Evolutionary conservation across 495 filamentous ascomycete species (phyloP), one percentile per base, ranked within the genome.

Genomic region (Talaromyces proteolyticus): DNA sequence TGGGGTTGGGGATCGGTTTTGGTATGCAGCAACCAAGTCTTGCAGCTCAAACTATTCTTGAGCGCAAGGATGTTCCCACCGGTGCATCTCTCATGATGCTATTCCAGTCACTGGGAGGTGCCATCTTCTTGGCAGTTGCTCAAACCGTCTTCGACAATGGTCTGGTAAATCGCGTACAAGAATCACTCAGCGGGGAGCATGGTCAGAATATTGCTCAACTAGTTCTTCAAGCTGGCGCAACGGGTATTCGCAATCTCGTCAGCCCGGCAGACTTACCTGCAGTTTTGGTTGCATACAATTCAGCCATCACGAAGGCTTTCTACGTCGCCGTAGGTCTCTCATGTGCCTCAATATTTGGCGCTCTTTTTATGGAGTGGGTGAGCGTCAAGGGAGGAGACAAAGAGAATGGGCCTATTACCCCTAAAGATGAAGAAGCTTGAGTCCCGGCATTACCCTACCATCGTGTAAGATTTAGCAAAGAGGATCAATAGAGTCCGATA

Each of bases 1-100:
- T 56, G 0, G 88, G 88, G 26, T 73, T 86, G 10, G 88, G 87
- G 6, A 84, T 62, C 65, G 73, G 48, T 73, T 88, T 11, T 58
- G 47, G 47, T 21, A 78, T 89, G 76, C 87, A 91, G 59, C 79
- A 83, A 41, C 65, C 78, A 0, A 72, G 70, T 19, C 71, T 89
- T 36, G 83, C 83, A 6, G 80, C 80, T 6, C 86, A 89, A 54
- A 77, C 81, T 0, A 70, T 78, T 2, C 74, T 89, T 5, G 60
- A 71, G 0, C 62, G 61, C 20, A 64, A 68, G 10, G 81, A 88
- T 54, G 72, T 87, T 10, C 65, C 82, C 6, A 81, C 75, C 3
- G 85, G 83, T 20, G 72, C 83, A 20, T 69, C 83, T 4, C 63
- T 86, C 29, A 80, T 86, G 65, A 78, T 87, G 51, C 84, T 89